Evolutionary conservation across 768 basidiomycete genomes (phyloP).

Genomic region (Lactarius hatsudake): DNA sequence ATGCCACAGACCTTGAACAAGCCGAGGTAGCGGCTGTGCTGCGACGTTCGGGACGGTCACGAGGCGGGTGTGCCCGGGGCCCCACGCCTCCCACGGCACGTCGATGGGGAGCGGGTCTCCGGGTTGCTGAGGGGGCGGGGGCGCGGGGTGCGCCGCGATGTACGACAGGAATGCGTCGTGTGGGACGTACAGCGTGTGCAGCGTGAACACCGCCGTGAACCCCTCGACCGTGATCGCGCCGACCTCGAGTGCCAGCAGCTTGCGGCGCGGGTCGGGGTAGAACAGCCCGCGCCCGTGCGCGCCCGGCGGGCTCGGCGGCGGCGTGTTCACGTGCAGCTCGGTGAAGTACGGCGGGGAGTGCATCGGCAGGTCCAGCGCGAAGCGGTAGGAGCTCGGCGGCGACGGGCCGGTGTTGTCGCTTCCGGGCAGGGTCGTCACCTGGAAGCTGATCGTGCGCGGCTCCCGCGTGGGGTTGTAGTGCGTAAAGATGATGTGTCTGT

Average conservation of each 20-base stretch:
- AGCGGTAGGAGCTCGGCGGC: not conserved
- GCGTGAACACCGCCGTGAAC: not conserved
- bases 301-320: not conserved
- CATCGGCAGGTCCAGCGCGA: not conserved
- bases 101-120: not conserved
- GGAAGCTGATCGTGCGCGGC: not conserved
- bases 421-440: not conserved
- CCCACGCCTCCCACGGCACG: not conserved
- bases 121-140: not conserved
- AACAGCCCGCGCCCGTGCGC: not conserved
- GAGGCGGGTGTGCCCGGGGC: not conserved
- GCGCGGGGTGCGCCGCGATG: not conserved
- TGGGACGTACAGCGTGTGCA: not conserved
- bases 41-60: not conserved
- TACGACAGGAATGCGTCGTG: not conserved
- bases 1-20: not conserved
- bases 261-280: not conserved
- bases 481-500: not conserved
- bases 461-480: not conserved
- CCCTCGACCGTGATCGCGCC: not conserved
- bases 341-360: not conserved
- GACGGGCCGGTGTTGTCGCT: not conserved
- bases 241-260: not conserved
- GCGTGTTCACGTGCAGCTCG: not conserved
- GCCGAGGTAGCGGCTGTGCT: not conserved